Evolutionary conservation across 371 early-diverging fungal genomes (phyloP), one percentile per base, ranked within the genome.

Genomic region (Apophysomyces variabilis): DNA sequence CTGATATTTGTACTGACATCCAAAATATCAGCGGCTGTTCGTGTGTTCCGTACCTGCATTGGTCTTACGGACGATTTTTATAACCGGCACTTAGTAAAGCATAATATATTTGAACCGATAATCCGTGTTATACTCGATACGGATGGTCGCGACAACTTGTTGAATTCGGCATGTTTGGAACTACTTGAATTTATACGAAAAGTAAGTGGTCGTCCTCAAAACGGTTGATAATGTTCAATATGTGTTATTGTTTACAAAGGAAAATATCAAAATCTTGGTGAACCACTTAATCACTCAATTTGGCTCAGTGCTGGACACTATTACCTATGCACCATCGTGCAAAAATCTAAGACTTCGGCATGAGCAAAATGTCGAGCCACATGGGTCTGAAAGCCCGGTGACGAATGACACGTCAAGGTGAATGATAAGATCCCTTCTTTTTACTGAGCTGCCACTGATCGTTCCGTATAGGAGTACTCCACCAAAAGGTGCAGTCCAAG

Each of bases 101-200:
- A 82, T 62, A 85, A 89, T 46, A 73, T 94, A 26, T 82, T 95
- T 58, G 88, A 85, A 39, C 85, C 89, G 5, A 82, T 93, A 16
- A 76, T 95, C 57, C 79, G 80, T 7, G 74, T 87, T n/a, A 78
- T 93, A 32, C 58, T 86, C 54, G 84, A 85, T 18, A 90, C 91
- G 3, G 78, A 88, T 41, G 86, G 87, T 57, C 79, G 82, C 43
- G 86, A 94, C 70, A 96, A 95, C 65, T 69, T 95, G 56, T 60
- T 95, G 46, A 93, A 94, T 69, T 95, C 96, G 1, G 93, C 96
- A 0, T 95, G 92, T 65, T 79, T 95, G 46, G 95, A 95, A 64
- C 72, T 97, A 38, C 86, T 97, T 61, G 93, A 91, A 26, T 91
- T 83, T 70, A 88, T 96, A 60, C 82, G 88, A 61, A 88, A 78